Base-by-base conservation (phyloP, 2,329 filamentous ascomycete species). In the Madurella fahalii region DNA sequence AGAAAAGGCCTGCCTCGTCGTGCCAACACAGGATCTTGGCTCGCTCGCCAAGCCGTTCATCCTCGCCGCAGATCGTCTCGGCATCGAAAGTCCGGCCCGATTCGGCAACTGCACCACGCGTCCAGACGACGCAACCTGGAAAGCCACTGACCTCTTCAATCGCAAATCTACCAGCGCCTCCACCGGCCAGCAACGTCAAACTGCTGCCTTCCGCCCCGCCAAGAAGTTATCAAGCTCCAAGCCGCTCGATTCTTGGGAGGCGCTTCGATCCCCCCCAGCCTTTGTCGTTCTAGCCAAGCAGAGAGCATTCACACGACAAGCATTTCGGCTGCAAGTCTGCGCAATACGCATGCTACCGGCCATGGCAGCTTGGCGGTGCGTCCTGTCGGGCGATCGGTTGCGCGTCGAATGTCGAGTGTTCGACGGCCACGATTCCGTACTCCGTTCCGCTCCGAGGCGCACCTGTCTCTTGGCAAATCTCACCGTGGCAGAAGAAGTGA, bases 41-140 rank as follows among this genome's bases (percentile, higher is more conserved):
- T 17, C 5, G 18, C 34, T 30, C 34, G 49, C 40, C 49, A 52
- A 52, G 42, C 15, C 31, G 41, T 20, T 47, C 17, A 52, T 52
- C 50, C 50, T 46, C 42, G 50, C 45, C 45, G 50, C 43, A 52
- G 50, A 52, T 52, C 50, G 39, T 46, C 50, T 52, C 37, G 50
- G 50, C 50, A 52, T 52, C 50, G 34, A 37, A 20, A 39, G 34
- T 52, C 2, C 50, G 50, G 50, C 50, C 50, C 50, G 50, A 52
- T 52, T 52, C 50, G 50, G 50, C 31, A 46, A 40, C 32, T 37
- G 50, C 37, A 41, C 50, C 43, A 47, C 50, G 50, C 42, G 37
- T 39, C 45, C 31, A 18, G 11, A n/a, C 4, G 34, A 7, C 25
- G 25, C 25, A 25, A 25, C 7, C 34, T 37, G 11, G 4, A 37